These are phyloP conservation scores for Zangia roseola DNA, from an alignment of 768 basidiomycete genomes.

Conservation along the genomic window DNA sequence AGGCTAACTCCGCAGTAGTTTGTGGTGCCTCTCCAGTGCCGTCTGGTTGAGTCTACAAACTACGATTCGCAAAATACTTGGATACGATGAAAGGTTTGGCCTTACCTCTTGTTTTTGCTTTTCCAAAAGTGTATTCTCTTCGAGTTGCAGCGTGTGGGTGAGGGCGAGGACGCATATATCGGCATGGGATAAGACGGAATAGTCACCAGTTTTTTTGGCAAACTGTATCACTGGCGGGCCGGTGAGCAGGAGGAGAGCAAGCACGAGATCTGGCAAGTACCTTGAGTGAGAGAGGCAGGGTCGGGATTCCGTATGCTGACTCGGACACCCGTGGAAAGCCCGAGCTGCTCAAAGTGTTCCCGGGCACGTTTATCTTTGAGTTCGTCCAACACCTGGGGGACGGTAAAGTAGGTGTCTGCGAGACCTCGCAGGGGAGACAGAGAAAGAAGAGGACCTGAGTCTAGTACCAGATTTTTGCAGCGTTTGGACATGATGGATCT, in stretches of 20 bases:
- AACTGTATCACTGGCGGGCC: conserved; percentile 70
- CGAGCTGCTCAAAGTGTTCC: conserved; percentile 81
- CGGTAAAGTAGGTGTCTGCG: conserved; percentile 81
- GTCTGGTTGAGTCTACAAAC: conserved; percentile 8
- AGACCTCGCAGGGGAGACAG: conserved; percentile 87
- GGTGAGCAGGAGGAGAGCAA: conserved; percentile 14
- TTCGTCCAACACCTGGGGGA: conserved; percentile 88
- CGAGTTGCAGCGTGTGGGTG: conserved; percentile 72
- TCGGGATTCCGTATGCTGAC: conserved; percentile 71
- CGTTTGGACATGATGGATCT: conserved; percentile 37
- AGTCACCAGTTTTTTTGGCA: conserved; percentile 97
- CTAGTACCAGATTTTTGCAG: conserved; percentile 83
- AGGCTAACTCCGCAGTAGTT: neutral
- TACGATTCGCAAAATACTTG: neutral
- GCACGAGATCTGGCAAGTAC: conserved; percentile 34
- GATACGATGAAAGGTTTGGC: conserved; percentile 11
- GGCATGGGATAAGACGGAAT: conserved; percentile 83
- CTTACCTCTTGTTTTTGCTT: conserved; percentile 30
- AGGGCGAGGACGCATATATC: conserved; percentile 91
- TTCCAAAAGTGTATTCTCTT: conserved; percentile 35
- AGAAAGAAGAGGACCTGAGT: conserved; percentile 91
- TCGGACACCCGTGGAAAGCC: conserved; percentile 71
- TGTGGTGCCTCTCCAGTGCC: neutral
- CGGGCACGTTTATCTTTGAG: conserved; percentile 85
- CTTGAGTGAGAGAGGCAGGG: conserved; percentile 62